Percentiles rank a stretch among this genome's conserved stretches.
phyloP scores from a whole-genome alignment of 2,329 filamentous ascomycete species.

The Talaromyces albobiverticillius region DNA sequence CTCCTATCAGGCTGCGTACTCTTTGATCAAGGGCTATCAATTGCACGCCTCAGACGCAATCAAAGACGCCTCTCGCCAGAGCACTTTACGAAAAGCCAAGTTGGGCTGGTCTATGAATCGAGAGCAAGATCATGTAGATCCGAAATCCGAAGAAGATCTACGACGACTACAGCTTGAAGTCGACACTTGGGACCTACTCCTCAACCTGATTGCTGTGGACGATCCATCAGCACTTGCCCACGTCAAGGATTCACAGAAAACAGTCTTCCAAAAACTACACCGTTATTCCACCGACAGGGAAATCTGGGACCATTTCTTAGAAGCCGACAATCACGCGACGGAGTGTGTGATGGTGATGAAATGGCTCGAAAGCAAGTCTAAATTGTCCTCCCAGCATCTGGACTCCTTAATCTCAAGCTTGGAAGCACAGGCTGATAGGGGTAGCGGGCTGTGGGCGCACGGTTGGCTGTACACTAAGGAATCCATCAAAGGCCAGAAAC shows the following conservation, averaged over 20 bases:
- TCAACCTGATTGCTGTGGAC: slow-evolving; percentile 68
- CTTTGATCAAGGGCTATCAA: slow-evolving; percentile 64
- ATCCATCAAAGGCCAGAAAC: slow-evolving; percentile 86
- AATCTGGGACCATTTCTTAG: slow-evolving; percentile 71
- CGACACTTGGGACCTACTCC: slow-evolving; percentile 86
- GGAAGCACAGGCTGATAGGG: slow-evolving; percentile 71
- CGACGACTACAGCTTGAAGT: slow-evolving; percentile 75
- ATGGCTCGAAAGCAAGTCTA: slow-evolving; percentile 80
- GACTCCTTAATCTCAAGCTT: slow-evolving; percentile 73
- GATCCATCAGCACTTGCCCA: slow-evolving; percentile 50
- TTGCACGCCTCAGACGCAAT: slow-evolving; percentile 53
- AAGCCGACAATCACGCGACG: slow-evolving; percentile 67
- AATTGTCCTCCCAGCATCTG: slow-evolving; percentile 65
- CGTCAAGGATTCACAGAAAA: slow-evolving; percentile 37
- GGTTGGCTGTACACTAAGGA: slow-evolving; percentile 92
- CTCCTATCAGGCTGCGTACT: slow-evolving; percentile 62
- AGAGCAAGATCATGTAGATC: slow-evolving; percentile 15
- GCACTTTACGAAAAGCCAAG: slow-evolving; percentile 38
- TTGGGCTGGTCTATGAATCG: slow-evolving; percentile 27
- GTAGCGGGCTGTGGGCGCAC: slow-evolving; percentile 73
- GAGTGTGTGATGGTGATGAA: slow-evolving; percentile 78
- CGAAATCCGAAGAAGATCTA: slow-evolving; percentile 30
- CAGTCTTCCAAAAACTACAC: slow-evolving; percentile 44
- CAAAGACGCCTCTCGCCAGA: slow-evolving; percentile 42
- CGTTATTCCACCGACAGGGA: slow-evolving; percentile 60